Evolutionary conservation across 2,329 filamentous ascomycete genomes (phyloP), one percentile per base, ranked within the genome.

Genomic region (Trichoderma koningiopsis): DNA sequence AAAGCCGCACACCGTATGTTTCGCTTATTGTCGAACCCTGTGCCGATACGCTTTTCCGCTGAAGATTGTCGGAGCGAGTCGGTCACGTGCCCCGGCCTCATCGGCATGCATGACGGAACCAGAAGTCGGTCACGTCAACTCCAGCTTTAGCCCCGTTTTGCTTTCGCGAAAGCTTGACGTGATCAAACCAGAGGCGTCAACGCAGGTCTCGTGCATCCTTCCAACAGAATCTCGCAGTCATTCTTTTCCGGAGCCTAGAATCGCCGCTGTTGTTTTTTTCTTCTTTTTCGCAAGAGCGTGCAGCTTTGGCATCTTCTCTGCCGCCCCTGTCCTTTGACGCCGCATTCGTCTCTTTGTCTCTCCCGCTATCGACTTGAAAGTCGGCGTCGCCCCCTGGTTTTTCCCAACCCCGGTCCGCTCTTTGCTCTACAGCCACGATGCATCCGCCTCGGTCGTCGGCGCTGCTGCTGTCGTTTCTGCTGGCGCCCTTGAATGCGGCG

Each of bases 391-490:
- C 47, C 61, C 61, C 58, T 59, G 27, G 47, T 35, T 56, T 31
- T 67, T 43, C 3, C 13, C 47, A 24, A 24, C 3, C 47, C n/a
- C 59, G 49, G 37, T 47, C 37, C 61, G 11, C 13, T 35, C 22
- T 33, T 52, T 43, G 14, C 27, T n/a, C 27, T n/a, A 29, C 27
- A 14, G 47, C 16, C 69, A 74, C 73, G 72, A 84, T 84, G 83
- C 79, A 80, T 76, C 76, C 79, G 70, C 77, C 80, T 62, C 79
- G 79, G 71, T 70, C 78, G 65, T 77, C 79, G 68, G 77, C 78
- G 61, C 70, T 82, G 40, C 69, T 83, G 37, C 71, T 85, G 24
- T 73, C 77, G 31, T 75, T 82, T 16, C 75, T 83, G 53, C 73
- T 83, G 19, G 74, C 79, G 27, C 77, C 81, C 19, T 71, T 77